phyloP scores from a whole-genome alignment of 108 stramenopile species.

The Conticribra weissflogii region DNA sequence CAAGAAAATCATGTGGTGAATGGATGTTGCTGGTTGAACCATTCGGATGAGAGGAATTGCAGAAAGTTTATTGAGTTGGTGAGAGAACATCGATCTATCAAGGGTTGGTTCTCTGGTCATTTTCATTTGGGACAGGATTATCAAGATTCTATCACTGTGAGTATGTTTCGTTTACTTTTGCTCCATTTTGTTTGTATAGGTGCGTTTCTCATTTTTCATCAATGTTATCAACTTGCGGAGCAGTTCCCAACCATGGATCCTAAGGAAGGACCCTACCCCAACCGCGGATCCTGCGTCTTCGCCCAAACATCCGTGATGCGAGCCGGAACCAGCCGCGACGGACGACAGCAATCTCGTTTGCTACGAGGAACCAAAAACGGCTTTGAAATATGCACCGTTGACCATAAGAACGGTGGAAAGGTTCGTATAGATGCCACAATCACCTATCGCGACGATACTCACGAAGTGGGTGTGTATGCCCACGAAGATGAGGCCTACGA shows the following conservation, averaged over 20 bases:
- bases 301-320: constrained; percentile 90
- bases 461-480: constrained; percentile 60
- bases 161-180: no score
- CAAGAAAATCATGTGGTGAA: constrained; percentile 89
- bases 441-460: constrained; percentile 53
- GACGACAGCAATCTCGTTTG: constrained; percentile 81
- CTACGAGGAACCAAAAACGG: constrained; percentile 77
- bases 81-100: constrained; percentile 78
- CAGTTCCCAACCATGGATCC: constrained; percentile 67
- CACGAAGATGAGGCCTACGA: constrained; percentile 77
- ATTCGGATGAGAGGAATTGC: constrained; percentile 55
- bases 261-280: constrained; percentile 67
- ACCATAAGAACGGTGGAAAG: constrained; percentile 79
- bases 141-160: constrained; percentile 44
- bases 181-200: no score
- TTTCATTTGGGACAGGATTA: constrained; percentile 91
- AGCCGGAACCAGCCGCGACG: constrained; percentile 75
- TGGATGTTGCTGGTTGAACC: constrained; percentile 90
- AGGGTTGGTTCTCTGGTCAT: constrained; percentile 94
- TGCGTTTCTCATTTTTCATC: constrained; percentile 18
- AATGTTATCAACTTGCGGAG: no score
- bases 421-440: constrained; percentile 83
- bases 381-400: constrained; percentile 88
- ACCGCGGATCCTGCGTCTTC: constrained; percentile 76
- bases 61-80: constrained; percentile 82